A percentile compares a stretch with the other conserved stretches of the same genome.
Evolutionary conservation across 306 rosid genomes (phyloP).

Genomic region (Lablab purpureus): DNA sequence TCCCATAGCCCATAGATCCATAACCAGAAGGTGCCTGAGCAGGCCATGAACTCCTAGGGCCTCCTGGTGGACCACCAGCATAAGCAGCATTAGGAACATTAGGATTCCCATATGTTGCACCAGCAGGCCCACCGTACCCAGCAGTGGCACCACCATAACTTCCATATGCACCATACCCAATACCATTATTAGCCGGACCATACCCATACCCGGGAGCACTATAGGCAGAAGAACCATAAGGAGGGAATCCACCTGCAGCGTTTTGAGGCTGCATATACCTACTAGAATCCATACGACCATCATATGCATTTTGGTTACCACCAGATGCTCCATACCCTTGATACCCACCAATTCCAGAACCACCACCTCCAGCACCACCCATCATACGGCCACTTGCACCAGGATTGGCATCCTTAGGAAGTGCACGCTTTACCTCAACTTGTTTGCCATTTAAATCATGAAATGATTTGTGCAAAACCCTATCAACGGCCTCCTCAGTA

Average conservation of each 20-base stretch:
- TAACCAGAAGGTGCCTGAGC: slow-evolving; percentile 86
- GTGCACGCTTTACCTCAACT: slow-evolving; percentile 99
- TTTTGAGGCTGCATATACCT: slow-evolving; percentile 93
- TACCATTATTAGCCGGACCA: slow-evolving; percentile 90
- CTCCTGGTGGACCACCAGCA: slow-evolving; percentile 88
- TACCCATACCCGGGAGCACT: slow-evolving; percentile 85
- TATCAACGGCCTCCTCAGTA: slow-evolving; percentile 92
- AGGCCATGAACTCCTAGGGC: slow-evolving; percentile 91
- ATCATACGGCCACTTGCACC: slow-evolving; percentile 82
- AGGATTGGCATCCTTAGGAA: slow-evolving; percentile 98
- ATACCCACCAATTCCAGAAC: slow-evolving; percentile 73
- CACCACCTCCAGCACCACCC: slow-evolving; percentile 76
- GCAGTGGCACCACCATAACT: slow-evolving; percentile 78
- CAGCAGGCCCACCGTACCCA: slow-evolving; percentile 90
- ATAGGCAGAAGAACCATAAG: slow-evolving; percentile 91
- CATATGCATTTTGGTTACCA: slow-evolving; percentile 85
- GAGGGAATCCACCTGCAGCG: slow-evolving; percentile 82
- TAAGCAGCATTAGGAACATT: slow-evolving; percentile 84
- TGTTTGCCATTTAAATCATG: slow-evolving; percentile 98
- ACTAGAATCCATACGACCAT: slow-evolving; percentile 87
- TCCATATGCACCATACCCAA: slow-evolving; percentile 88
- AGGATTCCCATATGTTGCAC: slow-evolving; percentile 89
- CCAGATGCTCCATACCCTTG: slow-evolving; percentile 90
- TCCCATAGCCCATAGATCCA: slow-evolving; percentile 97
- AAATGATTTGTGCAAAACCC: slow-evolving; percentile 93